Percentiles rank a stretch among this genome's conserved stretches.
Evolutionary conservation across 176 grass and related monocot species (phyloP).

Genomic region (Aegilops umbellulata): DNA sequence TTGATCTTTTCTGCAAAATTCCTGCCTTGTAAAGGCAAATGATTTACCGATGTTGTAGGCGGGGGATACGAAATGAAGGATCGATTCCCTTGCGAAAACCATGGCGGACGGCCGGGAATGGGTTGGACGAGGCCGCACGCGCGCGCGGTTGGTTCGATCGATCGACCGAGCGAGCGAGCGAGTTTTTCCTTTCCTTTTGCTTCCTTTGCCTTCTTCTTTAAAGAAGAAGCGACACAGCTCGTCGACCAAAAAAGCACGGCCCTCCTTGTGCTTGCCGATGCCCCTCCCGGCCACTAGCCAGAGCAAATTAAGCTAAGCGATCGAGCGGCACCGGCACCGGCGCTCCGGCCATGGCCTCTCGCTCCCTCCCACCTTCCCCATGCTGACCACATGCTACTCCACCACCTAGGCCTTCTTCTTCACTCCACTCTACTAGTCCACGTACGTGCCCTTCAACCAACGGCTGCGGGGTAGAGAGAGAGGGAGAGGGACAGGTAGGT

Average conservation of each 20-base stretch:
- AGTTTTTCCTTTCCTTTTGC: neutral
- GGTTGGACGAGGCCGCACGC: constrained; percentile 21
- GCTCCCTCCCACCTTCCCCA: constrained; percentile 34
- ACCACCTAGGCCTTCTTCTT: neutral
- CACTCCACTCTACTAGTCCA: neutral
- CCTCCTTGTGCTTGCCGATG: constrained; percentile 72
- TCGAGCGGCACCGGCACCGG: constrained; percentile 42
- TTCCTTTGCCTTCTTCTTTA: neutral
- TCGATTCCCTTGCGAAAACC: neutral
- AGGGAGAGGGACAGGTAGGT: neutral
- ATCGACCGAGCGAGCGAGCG: neutral
- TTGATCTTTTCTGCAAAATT: too few relatives aligned
- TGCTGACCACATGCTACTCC: neutral
- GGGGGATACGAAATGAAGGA: neutral
- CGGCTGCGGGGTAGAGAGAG: neutral
- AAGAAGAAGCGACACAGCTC: constrained; percentile 16
- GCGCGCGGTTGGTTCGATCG: constrained; percentile 1
- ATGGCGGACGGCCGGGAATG: neutral
- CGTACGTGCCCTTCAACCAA: neutral
- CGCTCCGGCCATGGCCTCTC: constrained; percentile 49
- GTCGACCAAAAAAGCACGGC: constrained; percentile 3
- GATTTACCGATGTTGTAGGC: neutral
- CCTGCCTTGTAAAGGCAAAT: neutral
- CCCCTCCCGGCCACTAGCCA: constrained; percentile 28
- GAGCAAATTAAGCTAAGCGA: neutral